Evolutionary conservation across 108 stramenopile genomes (phyloP).

Genomic region (Conticribra weissflogii): DNA sequence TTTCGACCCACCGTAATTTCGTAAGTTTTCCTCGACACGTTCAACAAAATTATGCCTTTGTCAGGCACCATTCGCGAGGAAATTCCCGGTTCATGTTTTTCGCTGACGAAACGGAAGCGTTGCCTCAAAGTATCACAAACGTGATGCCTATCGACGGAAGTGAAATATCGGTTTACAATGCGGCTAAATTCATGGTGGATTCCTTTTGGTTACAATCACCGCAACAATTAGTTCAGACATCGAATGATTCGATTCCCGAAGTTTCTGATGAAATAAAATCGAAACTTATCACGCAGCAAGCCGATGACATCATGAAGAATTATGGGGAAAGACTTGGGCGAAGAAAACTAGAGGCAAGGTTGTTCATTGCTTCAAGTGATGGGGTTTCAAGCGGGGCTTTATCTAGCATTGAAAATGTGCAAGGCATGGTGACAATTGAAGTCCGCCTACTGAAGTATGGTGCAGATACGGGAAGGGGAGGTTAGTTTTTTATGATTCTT

Average conservation of each 20-base stretch:
- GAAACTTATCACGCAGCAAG: slow-evolving; percentile 48
- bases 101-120: not conserved
- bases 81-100: slow-evolving; percentile 4
- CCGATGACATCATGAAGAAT: slow-evolving; percentile 54
- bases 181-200: slow-evolving; percentile 62
- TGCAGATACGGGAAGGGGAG: no score
- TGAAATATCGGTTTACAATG: slow-evolving; percentile 38
- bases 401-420: slow-evolving; percentile 25
- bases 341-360: slow-evolving; percentile 49
- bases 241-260: not conserved
- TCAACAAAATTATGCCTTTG: no score
- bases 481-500: no score
- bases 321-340: slow-evolving; percentile 72
- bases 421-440: slow-evolving; percentile 63
- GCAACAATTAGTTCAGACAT: slow-evolving; percentile 30
- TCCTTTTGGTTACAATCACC: slow-evolving; percentile 63
- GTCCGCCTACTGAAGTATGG: slow-evolving; percentile 46
- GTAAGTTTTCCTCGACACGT: no score
- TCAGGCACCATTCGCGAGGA: no score
- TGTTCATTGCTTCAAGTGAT: slow-evolving; percentile 44
- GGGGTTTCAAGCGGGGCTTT: slow-evolving; percentile 5
- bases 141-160: slow-evolving; percentile 24
- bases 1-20: no score
- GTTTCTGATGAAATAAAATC: slow-evolving; percentile 29
- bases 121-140: not conserved